phyloP scores from a whole-genome alignment of 179 eudicot species.

The Pouteria campechiana region DNA sequence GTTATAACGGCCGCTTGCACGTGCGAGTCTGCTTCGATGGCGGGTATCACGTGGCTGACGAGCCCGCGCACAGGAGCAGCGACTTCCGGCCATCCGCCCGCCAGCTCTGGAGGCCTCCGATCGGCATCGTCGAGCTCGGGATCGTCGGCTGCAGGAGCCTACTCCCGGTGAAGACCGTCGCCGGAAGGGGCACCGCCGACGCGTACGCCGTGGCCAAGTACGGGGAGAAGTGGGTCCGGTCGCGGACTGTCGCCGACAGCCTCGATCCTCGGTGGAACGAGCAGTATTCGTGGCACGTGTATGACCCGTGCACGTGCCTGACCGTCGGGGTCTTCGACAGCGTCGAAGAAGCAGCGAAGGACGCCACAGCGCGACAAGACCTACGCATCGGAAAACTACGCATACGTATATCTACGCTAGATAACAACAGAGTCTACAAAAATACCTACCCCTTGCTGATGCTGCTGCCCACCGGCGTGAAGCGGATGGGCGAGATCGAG shows the following conservation, averaged over 20 bases:
- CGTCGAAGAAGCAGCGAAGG: slow-evolving; percentile 28
- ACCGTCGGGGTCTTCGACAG: slow-evolving; percentile 80
- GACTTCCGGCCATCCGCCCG: slow-evolving; percentile 90
- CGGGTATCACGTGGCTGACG: slow-evolving; percentile 98
- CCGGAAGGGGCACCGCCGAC: slow-evolving; percentile 64
- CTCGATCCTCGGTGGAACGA: slow-evolving; percentile 93
- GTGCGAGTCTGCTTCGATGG: slow-evolving; percentile 82
- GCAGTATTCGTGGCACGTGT: slow-evolving; percentile 91
- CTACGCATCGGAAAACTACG: slow-evolving; percentile 79
- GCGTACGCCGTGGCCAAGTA: slow-evolving; percentile 87
- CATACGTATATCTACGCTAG: slow-evolving; percentile 66
- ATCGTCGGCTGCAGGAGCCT: slow-evolving; percentile 65
- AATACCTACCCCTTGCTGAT: slow-evolving; percentile 54
- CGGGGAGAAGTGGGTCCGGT: slow-evolving; percentile 86
- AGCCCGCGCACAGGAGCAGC: slow-evolving; percentile 72
- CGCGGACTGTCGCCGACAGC: slow-evolving; percentile 56
- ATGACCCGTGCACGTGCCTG: slow-evolving; percentile 80
- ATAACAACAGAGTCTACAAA: slow-evolving; percentile 54
- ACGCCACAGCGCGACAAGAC: slow-evolving; percentile 38
- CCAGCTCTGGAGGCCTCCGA: slow-evolving; percentile 81
- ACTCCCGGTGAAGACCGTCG: slow-evolving; percentile 54
- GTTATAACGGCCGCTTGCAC: slow-evolving; percentile 75
- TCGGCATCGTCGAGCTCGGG: slow-evolving; percentile 78
- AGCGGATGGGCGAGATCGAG: slow-evolving; percentile 87
- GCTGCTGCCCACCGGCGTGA: slow-evolving; percentile 50